Conservation (phyloP, 2,329 filamentous ascomycete species). For the Alternaria gaisen region DNA sequence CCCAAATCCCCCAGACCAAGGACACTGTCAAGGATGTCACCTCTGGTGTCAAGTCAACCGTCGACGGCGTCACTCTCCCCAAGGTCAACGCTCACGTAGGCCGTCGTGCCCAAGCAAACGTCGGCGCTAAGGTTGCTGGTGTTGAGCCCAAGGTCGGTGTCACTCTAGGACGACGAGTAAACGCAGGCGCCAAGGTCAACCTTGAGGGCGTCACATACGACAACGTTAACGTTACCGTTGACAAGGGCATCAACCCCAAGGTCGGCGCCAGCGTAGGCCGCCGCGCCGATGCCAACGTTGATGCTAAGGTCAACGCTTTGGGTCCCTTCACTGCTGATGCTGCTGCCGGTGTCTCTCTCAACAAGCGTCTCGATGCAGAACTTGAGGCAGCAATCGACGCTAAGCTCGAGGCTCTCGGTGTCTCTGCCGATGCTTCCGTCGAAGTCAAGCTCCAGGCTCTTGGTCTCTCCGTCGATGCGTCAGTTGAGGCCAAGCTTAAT, state of each 20-base stretch:
- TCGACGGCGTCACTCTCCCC: not conserved
- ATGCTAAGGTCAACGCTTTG: not conserved
- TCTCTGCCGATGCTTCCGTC: not conserved
- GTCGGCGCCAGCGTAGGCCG: not conserved
- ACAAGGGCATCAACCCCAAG: not conserved
- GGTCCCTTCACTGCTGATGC: not conserved
- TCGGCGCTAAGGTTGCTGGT: not conserved
- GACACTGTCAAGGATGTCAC: not conserved
- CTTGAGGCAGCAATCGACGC: not conserved
- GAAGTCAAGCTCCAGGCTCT: not conserved
- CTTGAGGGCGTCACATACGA: not conserved
- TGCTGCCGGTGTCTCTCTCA: not conserved
- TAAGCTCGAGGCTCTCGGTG: not conserved
- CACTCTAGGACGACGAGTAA: not conserved
- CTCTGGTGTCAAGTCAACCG: not conserved
- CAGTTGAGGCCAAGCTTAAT: not conserved
- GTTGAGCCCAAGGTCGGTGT: not conserved
- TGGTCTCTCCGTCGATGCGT: not conserved
- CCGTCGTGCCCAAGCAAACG: not conserved
- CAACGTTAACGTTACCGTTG: not conserved
- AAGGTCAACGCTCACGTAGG: not conserved
- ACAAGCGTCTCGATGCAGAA: not conserved
- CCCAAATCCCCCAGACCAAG: not conserved
- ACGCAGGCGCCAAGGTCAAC: not conserved
- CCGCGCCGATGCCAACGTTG: not conserved